Evolutionary conservation across 2,329 filamentous ascomycete genomes (phyloP).

Genomic region (Thielaviopsis euricoi): DNA sequence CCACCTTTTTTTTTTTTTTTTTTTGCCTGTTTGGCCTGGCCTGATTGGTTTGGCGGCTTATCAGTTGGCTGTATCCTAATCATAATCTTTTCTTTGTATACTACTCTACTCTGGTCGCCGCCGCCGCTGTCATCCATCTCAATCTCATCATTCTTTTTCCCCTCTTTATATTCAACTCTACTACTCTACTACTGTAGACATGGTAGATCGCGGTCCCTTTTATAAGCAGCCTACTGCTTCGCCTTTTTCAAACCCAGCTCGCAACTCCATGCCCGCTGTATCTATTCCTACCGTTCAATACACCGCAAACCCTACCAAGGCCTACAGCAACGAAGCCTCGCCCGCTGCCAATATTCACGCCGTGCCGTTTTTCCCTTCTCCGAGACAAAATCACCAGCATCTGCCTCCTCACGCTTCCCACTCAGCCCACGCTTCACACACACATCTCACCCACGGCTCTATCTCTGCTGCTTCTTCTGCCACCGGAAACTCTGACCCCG

Average conservation of each 20-base stretch:
- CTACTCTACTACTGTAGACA: neutral
- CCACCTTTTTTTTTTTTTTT: neutral
- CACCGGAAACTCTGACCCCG: neutral
- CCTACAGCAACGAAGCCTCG: neutral
- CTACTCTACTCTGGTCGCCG: too few relatives aligned
- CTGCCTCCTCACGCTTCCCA: neutral
- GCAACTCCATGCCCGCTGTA: conserved; percentile 34
- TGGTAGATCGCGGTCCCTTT: neutral
- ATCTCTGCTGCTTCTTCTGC: neutral
- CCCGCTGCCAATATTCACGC: neutral
- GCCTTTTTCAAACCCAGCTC: conserved; percentile 30
- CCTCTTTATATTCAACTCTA: too few relatives aligned
- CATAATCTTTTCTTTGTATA: too few relatives aligned
- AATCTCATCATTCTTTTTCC: too few relatives aligned
- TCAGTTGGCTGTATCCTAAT: too few relatives aligned
- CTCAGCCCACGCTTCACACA: conserved; percentile 4
- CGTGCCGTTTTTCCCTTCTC: neutral
- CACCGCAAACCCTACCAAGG: neutral
- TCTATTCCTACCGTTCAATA: neutral
- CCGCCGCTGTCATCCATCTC: too few relatives aligned
- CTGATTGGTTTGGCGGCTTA: too few relatives aligned
- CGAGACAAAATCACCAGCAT: neutral
- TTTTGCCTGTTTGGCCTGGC: neutral
- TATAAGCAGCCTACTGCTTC: conserved; percentile 24
- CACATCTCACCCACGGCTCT: neutral